phyloP scores from a whole-genome alignment of 2,329 filamentous ascomycete species.

The Ophiosphaerella narmari region DNA sequence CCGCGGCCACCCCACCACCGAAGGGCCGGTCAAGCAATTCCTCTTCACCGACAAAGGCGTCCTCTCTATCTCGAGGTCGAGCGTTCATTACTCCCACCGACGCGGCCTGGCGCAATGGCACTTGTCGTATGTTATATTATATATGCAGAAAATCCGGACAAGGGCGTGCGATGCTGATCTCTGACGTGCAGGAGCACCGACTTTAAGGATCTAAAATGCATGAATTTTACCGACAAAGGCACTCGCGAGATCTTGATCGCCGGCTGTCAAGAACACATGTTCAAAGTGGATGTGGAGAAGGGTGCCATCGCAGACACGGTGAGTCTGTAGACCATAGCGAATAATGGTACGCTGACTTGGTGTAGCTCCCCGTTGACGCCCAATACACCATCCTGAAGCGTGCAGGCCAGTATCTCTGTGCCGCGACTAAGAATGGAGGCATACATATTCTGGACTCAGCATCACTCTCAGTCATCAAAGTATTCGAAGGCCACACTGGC shows the following conservation, averaged over 20 bases:
- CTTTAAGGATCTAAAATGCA: conserved; percentile 88
- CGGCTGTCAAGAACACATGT: conserved; percentile 84
- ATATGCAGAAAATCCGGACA: neutral
- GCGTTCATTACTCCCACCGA: conserved; percentile 86
- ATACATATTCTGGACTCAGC: conserved; percentile 85
- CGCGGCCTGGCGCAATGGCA: conserved; percentile 89
- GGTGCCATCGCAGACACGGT: conserved; percentile 51
- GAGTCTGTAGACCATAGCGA: conserved; percentile 7
- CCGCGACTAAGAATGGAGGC: conserved; percentile 79
- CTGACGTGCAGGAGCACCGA: conserved; percentile 62
- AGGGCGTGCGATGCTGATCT: conserved; percentile 19
- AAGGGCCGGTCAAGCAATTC: conserved; percentile 83
- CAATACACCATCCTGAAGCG: conserved; percentile 93
- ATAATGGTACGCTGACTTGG: conserved; percentile 34
- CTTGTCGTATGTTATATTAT: conserved; percentile 63
- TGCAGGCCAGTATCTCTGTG: conserved; percentile 83
- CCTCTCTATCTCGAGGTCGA: conserved; percentile 78
- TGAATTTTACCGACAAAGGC: conserved; percentile 90
- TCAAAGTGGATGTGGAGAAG: conserved; percentile 70
- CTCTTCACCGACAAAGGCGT: conserved; percentile 91
- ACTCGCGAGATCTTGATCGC: conserved; percentile 84
- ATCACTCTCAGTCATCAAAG: conserved; percentile 77
- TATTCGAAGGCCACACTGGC: conserved; percentile 88
- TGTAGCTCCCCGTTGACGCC: conserved; percentile 69
- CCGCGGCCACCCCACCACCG: conserved; percentile 72